These are phyloP conservation scores for Colletotrichum sp. DNA, from an alignment of 2,329 filamentous ascomycete species.

Conservation along the genomic window DNA sequence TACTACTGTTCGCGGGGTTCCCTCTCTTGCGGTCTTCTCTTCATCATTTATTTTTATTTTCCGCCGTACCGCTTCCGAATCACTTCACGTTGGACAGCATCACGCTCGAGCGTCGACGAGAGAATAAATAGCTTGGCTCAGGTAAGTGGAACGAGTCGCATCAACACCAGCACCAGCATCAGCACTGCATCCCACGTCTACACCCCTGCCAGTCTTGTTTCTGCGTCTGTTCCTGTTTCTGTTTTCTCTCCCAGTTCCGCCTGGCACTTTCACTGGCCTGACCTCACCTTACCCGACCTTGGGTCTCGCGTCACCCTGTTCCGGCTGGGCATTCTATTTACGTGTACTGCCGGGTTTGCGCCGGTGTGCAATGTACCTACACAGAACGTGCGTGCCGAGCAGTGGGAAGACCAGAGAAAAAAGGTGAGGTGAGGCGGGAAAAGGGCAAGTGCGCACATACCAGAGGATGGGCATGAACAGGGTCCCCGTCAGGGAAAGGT, in stretches of 20 bases:
- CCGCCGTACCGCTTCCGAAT: not conserved
- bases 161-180: not conserved
- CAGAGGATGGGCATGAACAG: not conserved
- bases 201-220: not conserved
- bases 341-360: not conserved
- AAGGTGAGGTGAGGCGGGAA: not conserved
- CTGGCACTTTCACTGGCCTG: not conserved
- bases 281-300: not conserved
- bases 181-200: not conserved
- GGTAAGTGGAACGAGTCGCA: not conserved
- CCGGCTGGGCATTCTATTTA: slow-evolving; percentile 9
- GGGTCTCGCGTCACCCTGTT: not conserved
- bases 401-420: not conserved
- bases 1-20: not conserved
- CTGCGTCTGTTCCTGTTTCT: slow-evolving; percentile 6
- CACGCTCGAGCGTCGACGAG: not conserved
- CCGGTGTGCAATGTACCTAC: not conserved
- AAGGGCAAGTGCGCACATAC: not conserved
- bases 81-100: not conserved
- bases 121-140: slow-evolving; percentile 3
- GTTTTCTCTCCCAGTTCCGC: not conserved
- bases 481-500: not conserved
- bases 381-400: not conserved
- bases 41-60: not conserved
- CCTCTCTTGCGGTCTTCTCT: not conserved